Conservation (phyloP, 1,284 basidiomycete genomes). For the Trichosporon sp. region DNA sequence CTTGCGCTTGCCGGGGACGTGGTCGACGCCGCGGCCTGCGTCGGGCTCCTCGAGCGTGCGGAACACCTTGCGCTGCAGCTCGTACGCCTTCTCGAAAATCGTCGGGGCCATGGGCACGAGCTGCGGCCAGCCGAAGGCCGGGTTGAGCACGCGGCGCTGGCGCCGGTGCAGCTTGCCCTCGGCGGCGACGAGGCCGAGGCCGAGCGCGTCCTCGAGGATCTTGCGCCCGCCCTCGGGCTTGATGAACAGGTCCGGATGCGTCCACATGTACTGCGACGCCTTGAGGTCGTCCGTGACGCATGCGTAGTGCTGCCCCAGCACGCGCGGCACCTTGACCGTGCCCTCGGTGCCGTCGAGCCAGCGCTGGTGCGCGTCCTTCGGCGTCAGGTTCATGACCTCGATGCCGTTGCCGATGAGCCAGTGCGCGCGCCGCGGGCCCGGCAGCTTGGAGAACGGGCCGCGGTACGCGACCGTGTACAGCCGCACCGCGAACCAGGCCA, state of each 20-base stretch:
- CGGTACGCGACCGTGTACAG: not conserved
- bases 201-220: conserved; percentile 51
- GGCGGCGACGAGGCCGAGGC: conserved; percentile 41
- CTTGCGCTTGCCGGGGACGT: conserved; percentile 17
- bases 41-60: conserved; percentile 58
- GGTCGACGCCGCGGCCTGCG: conserved; percentile 11
- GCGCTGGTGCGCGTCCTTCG: not conserved
- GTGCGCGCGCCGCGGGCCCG: not conserved
- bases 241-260: conserved; percentile 60
- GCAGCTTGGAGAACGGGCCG: not conserved
- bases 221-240: conserved; percentile 61
- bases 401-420: not conserved
- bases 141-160: conserved; percentile 53
- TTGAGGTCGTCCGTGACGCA: conserved; percentile 58
- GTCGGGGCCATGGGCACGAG: conserved; percentile 50
- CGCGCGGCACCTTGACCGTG: not conserved
- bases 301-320: not conserved
- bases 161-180: conserved; percentile 56
- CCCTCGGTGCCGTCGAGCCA: not conserved
- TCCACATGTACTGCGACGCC: conserved; percentile 61
- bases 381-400: not conserved
- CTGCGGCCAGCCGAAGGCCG: conserved; percentile 48
- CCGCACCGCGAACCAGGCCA: not conserved
- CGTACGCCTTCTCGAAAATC: conserved; percentile 60
- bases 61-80: conserved; percentile 54